Evolutionary conservation across 2,329 filamentous ascomycete species (phyloP).

Genomic region (Trichoderma cornu-damae): DNA sequence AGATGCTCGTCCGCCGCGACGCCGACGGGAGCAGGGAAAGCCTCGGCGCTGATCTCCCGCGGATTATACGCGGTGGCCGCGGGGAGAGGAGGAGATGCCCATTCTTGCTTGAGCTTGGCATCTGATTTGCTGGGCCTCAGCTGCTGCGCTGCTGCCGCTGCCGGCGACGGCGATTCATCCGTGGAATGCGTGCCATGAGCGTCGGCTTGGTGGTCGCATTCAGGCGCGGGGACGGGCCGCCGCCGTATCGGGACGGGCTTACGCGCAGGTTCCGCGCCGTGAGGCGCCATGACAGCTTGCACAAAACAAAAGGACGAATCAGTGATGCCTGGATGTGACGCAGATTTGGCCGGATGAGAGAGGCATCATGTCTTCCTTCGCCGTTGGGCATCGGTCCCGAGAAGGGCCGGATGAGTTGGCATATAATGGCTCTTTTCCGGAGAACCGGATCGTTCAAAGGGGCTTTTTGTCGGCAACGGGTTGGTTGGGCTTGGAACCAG

Average conservation of each 20-base stretch:
- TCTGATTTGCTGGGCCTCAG: slow-evolving; percentile 21
- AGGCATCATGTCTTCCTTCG: slow-evolving; percentile 2
- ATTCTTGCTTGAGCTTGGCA: slow-evolving; percentile 12
- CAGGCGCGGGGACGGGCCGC: slow-evolving; percentile 8
- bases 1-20: slow-evolving; percentile 16
- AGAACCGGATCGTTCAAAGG: not conserved
- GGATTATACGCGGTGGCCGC: not conserved
- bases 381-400: not conserved
- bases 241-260: slow-evolving; percentile 10
- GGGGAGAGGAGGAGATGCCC: not conserved
- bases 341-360: not conserved
- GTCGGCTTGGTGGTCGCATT: not conserved
- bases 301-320: too few relatives aligned
- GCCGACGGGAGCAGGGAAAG: not conserved
- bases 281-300: slow-evolving; percentile 1
- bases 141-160: not conserved
- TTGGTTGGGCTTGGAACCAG: not conserved
- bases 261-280: not conserved
- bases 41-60: not conserved
- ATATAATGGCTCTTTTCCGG: slow-evolving; percentile 14
- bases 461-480: not conserved
- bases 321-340: not conserved
- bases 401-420: not conserved
- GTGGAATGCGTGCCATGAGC: not conserved
- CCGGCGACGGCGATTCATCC: not conserved